Percentiles rank a stretch among this genome's conserved stretches.
Conservation (phyloP, 164 flowering plant genomes). For the Chimonanthus praecox region DNA sequence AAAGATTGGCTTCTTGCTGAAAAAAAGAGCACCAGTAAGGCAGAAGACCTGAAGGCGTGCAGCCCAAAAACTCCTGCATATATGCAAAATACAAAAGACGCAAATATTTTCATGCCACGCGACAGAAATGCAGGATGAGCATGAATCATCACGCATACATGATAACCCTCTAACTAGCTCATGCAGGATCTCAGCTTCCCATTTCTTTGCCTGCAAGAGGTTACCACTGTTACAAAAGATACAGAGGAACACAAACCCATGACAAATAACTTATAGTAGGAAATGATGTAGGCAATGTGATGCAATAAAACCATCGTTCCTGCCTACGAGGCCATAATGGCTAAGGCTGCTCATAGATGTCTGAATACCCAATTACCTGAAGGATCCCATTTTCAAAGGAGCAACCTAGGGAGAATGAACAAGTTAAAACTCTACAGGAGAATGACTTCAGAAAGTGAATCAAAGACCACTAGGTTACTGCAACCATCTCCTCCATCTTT, state of each 20-base stretch:
- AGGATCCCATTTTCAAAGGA: too few species aligned
- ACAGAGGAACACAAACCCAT: neutral
- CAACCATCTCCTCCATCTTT: too few species aligned
- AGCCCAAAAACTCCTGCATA: slow-evolving; percentile 18
- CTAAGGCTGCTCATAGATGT: too few species aligned
- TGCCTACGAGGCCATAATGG: neutral
- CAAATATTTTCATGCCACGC: too few species aligned
- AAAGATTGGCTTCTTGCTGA: neutral
- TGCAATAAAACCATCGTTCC: neutral
- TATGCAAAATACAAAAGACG: slow-evolving; percentile 16
- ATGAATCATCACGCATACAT: slow-evolving; percentile 6
- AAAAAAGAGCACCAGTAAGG: neutral
- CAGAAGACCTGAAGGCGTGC: slow-evolving; percentile 3
- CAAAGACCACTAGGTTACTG: too few species aligned
- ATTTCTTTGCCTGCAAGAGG: slow-evolving; percentile 55
- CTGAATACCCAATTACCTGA: too few species aligned
- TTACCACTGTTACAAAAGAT: neutral
- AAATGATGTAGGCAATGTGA: neutral
- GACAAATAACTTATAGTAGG: too few species aligned
- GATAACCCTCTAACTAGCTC: slow-evolving; percentile 19
- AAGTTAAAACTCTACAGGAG: too few species aligned
- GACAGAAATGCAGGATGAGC: slow-evolving; percentile 8
- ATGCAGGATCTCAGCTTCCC: slow-evolving; percentile 42
- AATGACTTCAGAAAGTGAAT: too few species aligned
- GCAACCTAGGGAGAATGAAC: too few species aligned